These are phyloP conservation scores for Anthostomella pinea DNA, from an alignment of 2,329 filamentous ascomycete genomes.

Conservation along the genomic window DNA sequence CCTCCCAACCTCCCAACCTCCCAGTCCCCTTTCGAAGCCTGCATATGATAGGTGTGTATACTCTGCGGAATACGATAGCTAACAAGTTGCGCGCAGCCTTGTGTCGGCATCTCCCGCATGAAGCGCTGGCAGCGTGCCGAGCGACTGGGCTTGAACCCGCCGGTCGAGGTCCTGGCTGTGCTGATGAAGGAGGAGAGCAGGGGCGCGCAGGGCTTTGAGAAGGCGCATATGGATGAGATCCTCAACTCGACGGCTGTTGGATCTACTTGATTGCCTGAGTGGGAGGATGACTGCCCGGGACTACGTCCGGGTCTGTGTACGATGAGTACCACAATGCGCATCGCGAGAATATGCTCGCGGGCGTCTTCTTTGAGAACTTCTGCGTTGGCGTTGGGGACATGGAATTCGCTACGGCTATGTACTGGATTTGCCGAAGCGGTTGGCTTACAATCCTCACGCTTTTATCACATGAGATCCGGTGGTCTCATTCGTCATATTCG, in stretches of 20 bases:
- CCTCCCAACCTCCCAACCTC: neutral
- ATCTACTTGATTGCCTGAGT: conserved; percentile 15
- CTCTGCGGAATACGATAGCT: neutral
- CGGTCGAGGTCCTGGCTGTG: conserved; percentile 85
- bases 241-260: conserved; percentile 48
- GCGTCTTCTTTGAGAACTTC: conserved; percentile 5
- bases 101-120: conserved; percentile 76
- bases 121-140: conserved; percentile 89
- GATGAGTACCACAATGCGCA: conserved; percentile 9
- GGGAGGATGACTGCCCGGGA: too few relatives aligned
- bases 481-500: too few relatives aligned
- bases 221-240: conserved; percentile 72
- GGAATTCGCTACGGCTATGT: conserved; percentile 4
- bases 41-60: conserved; percentile 10
- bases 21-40: conserved; percentile 2
- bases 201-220: conserved; percentile 53
- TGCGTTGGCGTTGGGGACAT: conserved; percentile 16
- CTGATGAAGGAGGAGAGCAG: conserved; percentile 68
- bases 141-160: conserved; percentile 77
- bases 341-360: conserved; percentile 8
- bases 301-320: neutral
- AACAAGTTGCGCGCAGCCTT: conserved; percentile 59
- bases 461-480: too few relatives aligned
- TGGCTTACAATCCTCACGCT: too few relatives aligned
- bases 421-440: too few relatives aligned